Conservation (phyloP, 352 stramenopile species). For the Aphanomyces astaci region DNA sequence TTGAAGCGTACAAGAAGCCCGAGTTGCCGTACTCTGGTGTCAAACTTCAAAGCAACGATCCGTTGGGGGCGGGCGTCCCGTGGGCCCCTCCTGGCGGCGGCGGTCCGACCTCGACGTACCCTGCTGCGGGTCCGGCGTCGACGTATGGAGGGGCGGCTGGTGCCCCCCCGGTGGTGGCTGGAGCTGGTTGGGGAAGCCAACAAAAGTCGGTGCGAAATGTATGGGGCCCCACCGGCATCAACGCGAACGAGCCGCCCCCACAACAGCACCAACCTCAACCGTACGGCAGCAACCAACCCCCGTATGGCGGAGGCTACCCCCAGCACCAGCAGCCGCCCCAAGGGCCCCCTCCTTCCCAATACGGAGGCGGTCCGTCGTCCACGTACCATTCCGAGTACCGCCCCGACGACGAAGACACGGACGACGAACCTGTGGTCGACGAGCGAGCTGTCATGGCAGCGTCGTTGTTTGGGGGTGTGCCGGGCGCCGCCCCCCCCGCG, state of each 20-base stretch:
- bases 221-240: slow-evolving; percentile 74
- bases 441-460: slow-evolving; percentile 87
- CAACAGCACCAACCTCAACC: slow-evolving; percentile 21
- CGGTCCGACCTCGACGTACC: slow-evolving; percentile 2
- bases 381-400: slow-evolving; percentile 28
- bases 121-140: slow-evolving; percentile 23
- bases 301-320: slow-evolving; percentile 30
- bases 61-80: slow-evolving; percentile 47
- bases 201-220: slow-evolving; percentile 75
- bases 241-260: slow-evolving; percentile 27
- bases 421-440: slow-evolving; percentile 50
- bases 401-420: slow-evolving; percentile 38
- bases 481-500: slow-evolving; percentile 39
- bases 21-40: slow-evolving; percentile 73
- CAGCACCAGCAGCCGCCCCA: slow-evolving; percentile 28
- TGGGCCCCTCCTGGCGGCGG: slow-evolving; percentile 45
- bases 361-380: slow-evolving; percentile 20
- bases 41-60: slow-evolving; percentile 58
- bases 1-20: slow-evolving; percentile 86
- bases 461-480: slow-evolving; percentile 95
- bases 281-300: background rate
- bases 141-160: slow-evolving; percentile 16
- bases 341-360: background rate
- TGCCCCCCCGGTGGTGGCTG: slow-evolving; percentile 30
- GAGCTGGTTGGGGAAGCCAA: slow-evolving; percentile 35